Evolutionary conservation across 1,139 yeast genomes (phyloP), one percentile per base, ranked within the genome.

Genomic region (Hemisphaericaspora xylofermentans): DNA sequence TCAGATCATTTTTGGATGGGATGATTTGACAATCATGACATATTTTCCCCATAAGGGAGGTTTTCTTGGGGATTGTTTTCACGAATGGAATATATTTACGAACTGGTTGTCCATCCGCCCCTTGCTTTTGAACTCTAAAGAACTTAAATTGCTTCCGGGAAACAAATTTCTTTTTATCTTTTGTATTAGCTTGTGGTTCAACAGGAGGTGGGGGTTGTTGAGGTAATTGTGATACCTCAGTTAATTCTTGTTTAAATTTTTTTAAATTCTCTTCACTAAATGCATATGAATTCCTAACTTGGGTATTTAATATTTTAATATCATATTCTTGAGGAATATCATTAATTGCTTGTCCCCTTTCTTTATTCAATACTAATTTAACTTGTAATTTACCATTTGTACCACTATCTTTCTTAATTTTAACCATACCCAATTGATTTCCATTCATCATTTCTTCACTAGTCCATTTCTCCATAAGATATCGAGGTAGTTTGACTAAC

Each of bases 21-120:
- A 86, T 79, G 14, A 88, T 82, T 53, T 84, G 88, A 61, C 97
- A 88, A 62, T 93, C 99, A 60, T 93, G 97, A 48, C 85, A 86
- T 21, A 93, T 84, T 34, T 89, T 87, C 25, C 98, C 99, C 17
- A 82, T 78, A 35, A 93, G 65, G 3, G 91, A 78, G 0, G 98
- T 89, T 54, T 86, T 86, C 63, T 89, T 85, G 0, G 95, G 94
- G 43, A 85, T 85, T 2, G 93, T 84, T 58, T 83, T 84, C 8
- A 86, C 88, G 57, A 78, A 84, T 10, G 91, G 91, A 19, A 82
- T 75, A 42, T 71, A 74, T 52, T 77, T 72, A 49, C 73, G 73
- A 26, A 71, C 52, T 30, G 50, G 47, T 15, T 43, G 47, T n/a
- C 43, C 45, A 41, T 50, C 51, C 26, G 51, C 54, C 14, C 54